phyloP scores from a whole-genome alignment of 495 filamentous ascomycete species.

The Haplographium delicatum region DNA sequence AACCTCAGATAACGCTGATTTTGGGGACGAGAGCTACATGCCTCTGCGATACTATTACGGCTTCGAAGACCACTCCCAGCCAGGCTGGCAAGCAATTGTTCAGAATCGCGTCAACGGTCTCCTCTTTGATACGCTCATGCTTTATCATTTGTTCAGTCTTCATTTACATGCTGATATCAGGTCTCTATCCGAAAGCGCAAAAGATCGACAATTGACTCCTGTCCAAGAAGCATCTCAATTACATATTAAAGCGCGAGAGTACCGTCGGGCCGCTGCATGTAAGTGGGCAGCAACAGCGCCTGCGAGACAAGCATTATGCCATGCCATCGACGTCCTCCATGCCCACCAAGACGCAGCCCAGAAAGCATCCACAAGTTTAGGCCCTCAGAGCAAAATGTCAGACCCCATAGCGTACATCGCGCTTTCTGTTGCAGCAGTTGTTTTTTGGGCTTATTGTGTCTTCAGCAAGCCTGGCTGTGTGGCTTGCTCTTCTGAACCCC shows the following conservation, averaged over 20 bases:
- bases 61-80: constrained; percentile 15
- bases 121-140: constrained; percentile 18
- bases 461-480: constrained; percentile 2
- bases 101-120: constrained; percentile 10
- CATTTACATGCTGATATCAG: constrained; percentile 23
- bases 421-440: constrained; percentile 5
- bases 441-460: constrained; percentile 17
- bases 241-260: constrained; percentile 1
- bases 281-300: constrained; percentile 7
- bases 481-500: constrained; percentile 1
- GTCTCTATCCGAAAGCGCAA: constrained; percentile 16
- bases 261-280: background rate
- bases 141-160: constrained; percentile 24
- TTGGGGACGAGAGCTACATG: constrained; percentile 8
- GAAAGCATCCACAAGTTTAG: background rate
- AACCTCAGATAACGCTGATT: background rate
- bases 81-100: constrained; percentile 12
- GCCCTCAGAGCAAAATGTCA: background rate
- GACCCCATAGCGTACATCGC: constrained; percentile 20
- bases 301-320: constrained; percentile 9
- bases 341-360: background rate
- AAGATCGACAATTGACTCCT: constrained; percentile 4
- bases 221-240: constrained; percentile 1
- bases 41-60: constrained; percentile 16
- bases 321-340: constrained; percentile 15